Base-by-base conservation (phyloP, 129 eudicot species). In the Artemisia annua region DNA sequence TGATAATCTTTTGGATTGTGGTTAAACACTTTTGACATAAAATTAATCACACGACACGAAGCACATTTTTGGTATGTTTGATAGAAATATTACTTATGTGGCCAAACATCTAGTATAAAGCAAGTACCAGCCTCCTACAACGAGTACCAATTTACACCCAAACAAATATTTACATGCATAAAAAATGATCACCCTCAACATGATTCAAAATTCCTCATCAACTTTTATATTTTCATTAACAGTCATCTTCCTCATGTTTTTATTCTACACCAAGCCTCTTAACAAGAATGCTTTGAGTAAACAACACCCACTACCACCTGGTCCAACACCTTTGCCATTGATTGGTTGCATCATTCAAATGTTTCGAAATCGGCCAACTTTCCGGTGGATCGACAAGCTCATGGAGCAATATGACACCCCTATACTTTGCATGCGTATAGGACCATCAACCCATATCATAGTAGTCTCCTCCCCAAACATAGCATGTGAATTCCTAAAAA, bases 341-440 rank as follows among this genome's bases (percentile, higher is more conserved):
- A 3, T 81, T 3, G 86, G 89, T 9, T 69, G 70, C 78, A 8
- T 65, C 13, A 63, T 67, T 20, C 66, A 79, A 57, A 75, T 79
- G 77, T n/a, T 67, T 0, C 13, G 0, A 46, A 82, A 75, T 46
- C 63, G 50, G 48, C 84, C 89, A 1, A 39, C 48, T n/a, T 80
- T 78, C 62, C 66, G 79, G 30, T 86, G 87, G 91, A 83, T 86
- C 11, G 80, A 83, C 64, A 66, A 69, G 62, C 67, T 76, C 18
- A 80, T 86, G 91, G 55, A 77, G 15, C 79, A 74, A 2, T 56
- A 63, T 39, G 67, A 77, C 70, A 80, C 83, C 4, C 85, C 73
- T 54, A 83, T 83, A 11, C 52, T 71, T 0, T 83, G 83, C 59
- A 28, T 86, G 22, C 76, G 76, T 1, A 46, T 86, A 8, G 83